Conservation (phyloP, 345 rosid genomes). For the Aurinia saxatilis region DNA sequence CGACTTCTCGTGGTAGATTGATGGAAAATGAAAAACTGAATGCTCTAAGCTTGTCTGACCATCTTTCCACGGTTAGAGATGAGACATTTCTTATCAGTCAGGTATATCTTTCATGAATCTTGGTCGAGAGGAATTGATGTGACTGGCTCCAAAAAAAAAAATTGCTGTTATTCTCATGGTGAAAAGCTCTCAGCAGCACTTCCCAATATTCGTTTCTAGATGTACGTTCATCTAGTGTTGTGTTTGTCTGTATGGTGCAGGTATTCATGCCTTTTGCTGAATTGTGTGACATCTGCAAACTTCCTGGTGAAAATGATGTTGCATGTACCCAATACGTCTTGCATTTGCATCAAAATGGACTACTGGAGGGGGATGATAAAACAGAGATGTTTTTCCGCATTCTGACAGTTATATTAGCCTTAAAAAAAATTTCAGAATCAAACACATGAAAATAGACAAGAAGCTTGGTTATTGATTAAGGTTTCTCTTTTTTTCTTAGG, state of each 20-base stretch:
- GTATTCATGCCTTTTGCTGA: not conserved
- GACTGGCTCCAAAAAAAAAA: no score
- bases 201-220: not conserved
- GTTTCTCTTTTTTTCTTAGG: not conserved
- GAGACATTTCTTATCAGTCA: no score
- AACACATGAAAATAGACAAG: not conserved
- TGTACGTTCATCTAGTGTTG: not conserved
- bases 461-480: not conserved
- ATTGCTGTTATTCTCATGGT: no score
- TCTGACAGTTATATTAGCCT: not conserved
- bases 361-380: slow-evolving; percentile 65
- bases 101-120: no score
- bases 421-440: not conserved
- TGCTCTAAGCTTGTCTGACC: no score
- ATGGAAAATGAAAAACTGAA: no score
- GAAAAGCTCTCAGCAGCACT: no score
- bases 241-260: slow-evolving; percentile 3
- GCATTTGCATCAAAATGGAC: slow-evolving; percentile 63
- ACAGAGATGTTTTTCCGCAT: slow-evolving; percentile 63
- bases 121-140: no score
- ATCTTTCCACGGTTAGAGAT: no score
- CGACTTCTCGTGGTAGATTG: no score
- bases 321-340: slow-evolving; percentile 41
- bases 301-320: slow-evolving; percentile 26
- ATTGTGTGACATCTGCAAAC: not conserved